Base-by-base conservation (phyloP, 2,329 filamentous ascomycete species). In the Xylariaceae sp. region DNA sequence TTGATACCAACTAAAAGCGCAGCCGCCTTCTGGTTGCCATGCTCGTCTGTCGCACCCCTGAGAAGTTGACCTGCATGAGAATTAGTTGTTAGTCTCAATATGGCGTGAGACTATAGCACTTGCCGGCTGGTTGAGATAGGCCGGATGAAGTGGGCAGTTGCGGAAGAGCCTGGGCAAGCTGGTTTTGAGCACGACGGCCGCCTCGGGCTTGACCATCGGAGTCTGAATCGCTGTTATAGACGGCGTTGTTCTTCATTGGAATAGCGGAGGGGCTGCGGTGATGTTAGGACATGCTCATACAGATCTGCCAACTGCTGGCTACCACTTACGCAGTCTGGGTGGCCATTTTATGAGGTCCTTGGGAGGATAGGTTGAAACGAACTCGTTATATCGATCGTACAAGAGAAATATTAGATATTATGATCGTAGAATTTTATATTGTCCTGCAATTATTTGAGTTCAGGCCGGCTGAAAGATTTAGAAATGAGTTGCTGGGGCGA, bases 1-100 rank as follows among this genome's bases (percentile, higher is more conserved):
- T 86, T 85, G 73, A 85, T 84, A 50, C 82, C 82, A 30, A 86
- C 75, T 62, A 85, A 75, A 36, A 85, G 73, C 1, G 81, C 81
- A 4, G 83, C 80, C 33, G 79, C 70, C 70, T 83, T 85, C 54
- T 80, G 73, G 62, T 81, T 79, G 55, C 83, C 82, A 48, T 84
- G 72, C 24, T 81, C 78, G 56, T 84, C 81, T 26, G 78, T 77
- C 11, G 82, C 76, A 9, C 82, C 82, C 68, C 78, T 80, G 57
- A 85, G 77, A 27, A 85, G 77, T 60, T 77, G 73, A 49, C 80
- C 79, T 81, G 45, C 5, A 8, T 3, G 23, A 53, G 46, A 56
- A 18, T 43, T 15, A 15, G 21, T 33, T 10, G 20, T 54, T 2
- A 40, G 42, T n/a, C n/a, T n/a, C n/a, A n/a, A n/a, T 43, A 46